Evolutionary conservation across 306 rosid species (phyloP), one percentile per base, ranked within the genome.

Genomic region (Cyamopsis tetragonoloba): DNA sequence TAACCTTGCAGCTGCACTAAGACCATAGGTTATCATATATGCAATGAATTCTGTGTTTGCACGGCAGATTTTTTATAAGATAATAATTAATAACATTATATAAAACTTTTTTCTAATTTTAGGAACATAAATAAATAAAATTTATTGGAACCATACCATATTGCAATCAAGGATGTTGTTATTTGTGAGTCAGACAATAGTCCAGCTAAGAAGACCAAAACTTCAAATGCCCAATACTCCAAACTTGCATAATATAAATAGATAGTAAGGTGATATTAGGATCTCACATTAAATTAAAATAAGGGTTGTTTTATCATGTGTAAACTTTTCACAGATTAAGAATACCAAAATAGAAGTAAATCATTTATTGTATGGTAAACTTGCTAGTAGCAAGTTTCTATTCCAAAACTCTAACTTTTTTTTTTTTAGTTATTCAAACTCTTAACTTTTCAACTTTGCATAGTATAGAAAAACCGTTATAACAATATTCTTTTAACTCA

Each of bases 201-300:
- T 78, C 96, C 98, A 27, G 92, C 89, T 68, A 92, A 79, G 68
- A 92, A 70, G 64, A 89, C 95, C 72, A 92, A 62, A 79, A 86
- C 72, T 77, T 92, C 98, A 13, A 92, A 89, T 27, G 93, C 98
- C 96, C 96, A 89, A 42, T 83, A 82, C 84, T 88, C 98, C 91
- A 89, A 86, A 77, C 98, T 92, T 54, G 70, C 77, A 83, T 48
- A 8, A 72, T 4, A 54, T 13, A 56, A 48, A 61, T 4, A 63
- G n/a, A 42, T 22, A n/a, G 61, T 66, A 31, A 66, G 72, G 54
- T 68, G 10, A 27, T 47, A 31, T 4, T 41, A 66, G 24, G 43
- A 8, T 38, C 24, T 53, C 13, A 31, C 9, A 56, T 14, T 46
- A 48, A 39, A 64, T 20, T 11, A n/a, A n/a, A n/a, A n/a, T n/a